Evolutionary conservation across 2,329 filamentous ascomycete species (phyloP).

Genomic region (Apiospora arundinis): DNA sequence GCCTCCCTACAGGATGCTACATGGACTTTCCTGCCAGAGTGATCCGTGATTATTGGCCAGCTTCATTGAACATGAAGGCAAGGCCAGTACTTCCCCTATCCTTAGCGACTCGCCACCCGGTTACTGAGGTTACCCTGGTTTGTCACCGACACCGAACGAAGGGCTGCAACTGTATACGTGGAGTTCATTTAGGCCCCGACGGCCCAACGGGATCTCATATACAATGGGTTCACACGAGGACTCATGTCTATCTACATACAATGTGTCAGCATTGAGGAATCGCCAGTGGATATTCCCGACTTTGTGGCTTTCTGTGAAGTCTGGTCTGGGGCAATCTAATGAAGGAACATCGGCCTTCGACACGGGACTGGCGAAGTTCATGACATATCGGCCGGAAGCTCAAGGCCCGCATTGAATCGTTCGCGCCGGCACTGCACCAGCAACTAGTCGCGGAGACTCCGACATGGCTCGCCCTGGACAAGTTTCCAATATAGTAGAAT

Average conservation of each 20-base stretch:
- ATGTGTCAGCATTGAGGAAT: conserved; percentile 35
- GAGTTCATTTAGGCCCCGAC: not conserved
- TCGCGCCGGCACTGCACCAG: conserved; percentile 41
- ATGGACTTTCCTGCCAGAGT: not conserved
- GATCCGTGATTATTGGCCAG: not conserved
- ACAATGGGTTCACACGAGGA: conserved; percentile 45
- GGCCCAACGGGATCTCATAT: conserved; percentile 37
- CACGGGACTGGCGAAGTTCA: conserved; percentile 41
- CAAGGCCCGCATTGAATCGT: conserved; percentile 41
- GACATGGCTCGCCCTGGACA: conserved; percentile 41
- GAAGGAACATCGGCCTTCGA: conserved; percentile 47
- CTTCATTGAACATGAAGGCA: not conserved
- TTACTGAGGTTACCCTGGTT: not conserved
- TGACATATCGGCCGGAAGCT: conserved; percentile 42
- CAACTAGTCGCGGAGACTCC: conserved; percentile 49
- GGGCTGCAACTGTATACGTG: not conserved
- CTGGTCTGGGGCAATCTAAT: conserved; percentile 45
- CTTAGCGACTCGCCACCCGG: not conserved
- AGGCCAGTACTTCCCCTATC: not conserved
- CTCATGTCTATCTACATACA: conserved; percentile 48
- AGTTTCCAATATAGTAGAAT: conserved; percentile 39
- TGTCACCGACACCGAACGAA: not conserved
- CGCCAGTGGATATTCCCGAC: conserved; percentile 38
- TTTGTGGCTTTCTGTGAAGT: conserved; percentile 42
- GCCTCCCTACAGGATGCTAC: not conserved